A percentile compares a stretch with the other conserved stretches of the same genome.
Evolutionary conservation across 331 rosid genomes (phyloP).

Genomic region (Erythrophleum ivorense): DNA sequence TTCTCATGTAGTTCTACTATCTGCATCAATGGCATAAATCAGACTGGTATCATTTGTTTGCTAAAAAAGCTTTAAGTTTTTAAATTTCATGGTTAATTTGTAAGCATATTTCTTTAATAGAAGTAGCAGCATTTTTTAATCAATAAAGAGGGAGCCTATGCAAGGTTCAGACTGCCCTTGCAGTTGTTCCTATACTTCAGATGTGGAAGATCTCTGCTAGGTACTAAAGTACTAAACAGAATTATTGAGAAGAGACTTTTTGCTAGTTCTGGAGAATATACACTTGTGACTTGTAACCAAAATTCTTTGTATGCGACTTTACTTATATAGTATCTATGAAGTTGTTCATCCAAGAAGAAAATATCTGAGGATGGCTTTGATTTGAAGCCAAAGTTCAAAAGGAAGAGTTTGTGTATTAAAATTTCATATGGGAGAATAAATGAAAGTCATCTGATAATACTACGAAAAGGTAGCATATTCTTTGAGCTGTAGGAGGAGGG

Average conservation of each 20-base stretch:
- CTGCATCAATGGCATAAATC: constrained; percentile 55
- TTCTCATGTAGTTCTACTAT: constrained; percentile 61
- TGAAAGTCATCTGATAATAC: not conserved
- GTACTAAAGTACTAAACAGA: not conserved
- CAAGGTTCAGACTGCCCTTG: constrained; percentile 19
- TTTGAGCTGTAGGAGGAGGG: no score
- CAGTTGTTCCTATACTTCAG: not conserved
- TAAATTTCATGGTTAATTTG: constrained; percentile 1
- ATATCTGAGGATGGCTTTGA: constrained; percentile 4
- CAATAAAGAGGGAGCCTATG: not conserved
- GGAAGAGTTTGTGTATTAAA: not conserved
- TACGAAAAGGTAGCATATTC: not conserved
- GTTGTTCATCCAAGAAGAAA: not conserved
- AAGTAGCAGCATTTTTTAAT: not conserved
- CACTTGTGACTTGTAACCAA: not conserved
- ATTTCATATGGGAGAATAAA: not conserved
- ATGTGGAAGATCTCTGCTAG: not conserved
- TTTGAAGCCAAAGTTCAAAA: constrained; percentile 8
- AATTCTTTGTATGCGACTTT: not conserved
- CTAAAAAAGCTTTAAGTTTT: not conserved
- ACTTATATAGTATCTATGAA: not conserved
- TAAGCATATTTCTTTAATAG: constrained; percentile 7
- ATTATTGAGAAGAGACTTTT: not conserved
- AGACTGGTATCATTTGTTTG: constrained; percentile 24
- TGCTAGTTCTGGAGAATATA: not conserved